Evolutionary conservation across 2,329 filamentous ascomycete genomes (phyloP).

Genomic region (Exophiala lecanii-corni): DNA sequence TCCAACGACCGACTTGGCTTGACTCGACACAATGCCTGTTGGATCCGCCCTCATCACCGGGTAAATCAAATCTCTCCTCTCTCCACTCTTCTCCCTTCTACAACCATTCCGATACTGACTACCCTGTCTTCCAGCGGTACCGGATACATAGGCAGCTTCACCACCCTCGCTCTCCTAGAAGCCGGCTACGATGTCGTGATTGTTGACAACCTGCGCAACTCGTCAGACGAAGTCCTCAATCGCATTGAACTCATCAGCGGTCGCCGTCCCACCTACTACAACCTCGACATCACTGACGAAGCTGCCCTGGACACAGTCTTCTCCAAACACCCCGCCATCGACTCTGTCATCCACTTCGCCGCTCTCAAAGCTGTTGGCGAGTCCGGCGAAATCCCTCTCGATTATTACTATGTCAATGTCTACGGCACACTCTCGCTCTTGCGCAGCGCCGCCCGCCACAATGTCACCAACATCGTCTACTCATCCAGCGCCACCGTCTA

Average conservation of each 20-base stretch:
- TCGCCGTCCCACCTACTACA: slow-evolving; percentile 78
- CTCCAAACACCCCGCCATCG: slow-evolving; percentile 81
- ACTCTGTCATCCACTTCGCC: slow-evolving; percentile 98
- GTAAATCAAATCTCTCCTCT: slow-evolving; percentile 59
- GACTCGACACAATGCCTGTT: slow-evolving; percentile 70
- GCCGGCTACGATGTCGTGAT: slow-evolving; percentile 96
- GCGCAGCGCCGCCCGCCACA: slow-evolving; percentile 78
- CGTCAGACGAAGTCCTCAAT: slow-evolving; percentile 82
- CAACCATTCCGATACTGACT: slow-evolving; percentile 2
- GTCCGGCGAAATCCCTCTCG: slow-evolving; percentile 85
- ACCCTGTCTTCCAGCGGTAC: slow-evolving; percentile 64
- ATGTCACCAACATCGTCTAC: slow-evolving; percentile 96
- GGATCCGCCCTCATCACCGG: slow-evolving; percentile 90
- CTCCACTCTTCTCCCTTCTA: not conserved
- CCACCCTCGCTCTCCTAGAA: slow-evolving; percentile 81
- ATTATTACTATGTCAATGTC: slow-evolving; percentile 98
- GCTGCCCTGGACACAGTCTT: slow-evolving; percentile 81
- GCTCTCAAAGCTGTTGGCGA: slow-evolving; percentile 98
- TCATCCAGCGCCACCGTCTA: slow-evolving; percentile 98
- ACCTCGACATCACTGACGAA: slow-evolving; percentile 85
- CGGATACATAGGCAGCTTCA: slow-evolving; percentile 99
- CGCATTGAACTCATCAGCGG: slow-evolving; percentile 92
- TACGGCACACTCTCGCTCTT: slow-evolving; percentile 85
- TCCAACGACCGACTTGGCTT: too few relatives aligned
- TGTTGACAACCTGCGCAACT: slow-evolving; percentile 96